Base-by-base conservation (phyloP, 2,329 filamentous ascomycete species). In the Hypoxylon sp. region DNA sequence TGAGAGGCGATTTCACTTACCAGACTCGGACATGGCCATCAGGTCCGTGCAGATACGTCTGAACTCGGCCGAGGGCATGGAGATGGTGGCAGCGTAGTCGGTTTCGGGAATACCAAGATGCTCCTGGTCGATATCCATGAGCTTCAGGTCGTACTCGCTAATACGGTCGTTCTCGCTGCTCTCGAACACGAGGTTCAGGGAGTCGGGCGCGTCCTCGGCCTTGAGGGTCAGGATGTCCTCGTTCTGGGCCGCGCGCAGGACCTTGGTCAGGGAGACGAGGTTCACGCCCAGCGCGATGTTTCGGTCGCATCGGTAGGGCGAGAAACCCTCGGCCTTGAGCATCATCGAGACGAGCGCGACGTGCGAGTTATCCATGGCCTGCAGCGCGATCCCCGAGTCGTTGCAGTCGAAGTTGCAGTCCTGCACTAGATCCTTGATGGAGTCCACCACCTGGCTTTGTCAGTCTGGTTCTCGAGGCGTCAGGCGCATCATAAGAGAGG, bases 321-420 rank as follows among this genome's bases (percentile, higher is more conserved):
- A 88, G 83, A 99, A 99, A 68, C 88, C 88, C 75, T 98, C 95
- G 60, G 94, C 90, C 81, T 95, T 95, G 76, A 99, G 90, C 84
- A 96, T 88, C 95, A 99, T 99, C 67, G 95, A 97, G 50, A 99
- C 95, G 52, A 99, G 91, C 62, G 95, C 95, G 70, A 99, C 95
- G 80, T 99, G 95, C 47, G 93, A 98, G 86, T 98, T 99, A 83
- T 99, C 95, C 96, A 99, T 99, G 73, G 95, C 95, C 80, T 99
- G 95, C 54, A 99, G 90, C 48, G 94, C 93, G 73, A 99, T 95
- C 63, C 95, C 95, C 52, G 92, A 94, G 84, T 99, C 96, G 89
- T 98, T 99, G 89, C 96, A 99, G 84, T 99, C 95, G 81, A 99
- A 99, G 81, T 99, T 99, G 88, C 95, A 99, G 81, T 99, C 95